These are phyloP conservation scores for Haplosporangium gracile DNA, from an alignment of 192 early-diverging fungal genomes.

Conservation along the genomic window DNA sequence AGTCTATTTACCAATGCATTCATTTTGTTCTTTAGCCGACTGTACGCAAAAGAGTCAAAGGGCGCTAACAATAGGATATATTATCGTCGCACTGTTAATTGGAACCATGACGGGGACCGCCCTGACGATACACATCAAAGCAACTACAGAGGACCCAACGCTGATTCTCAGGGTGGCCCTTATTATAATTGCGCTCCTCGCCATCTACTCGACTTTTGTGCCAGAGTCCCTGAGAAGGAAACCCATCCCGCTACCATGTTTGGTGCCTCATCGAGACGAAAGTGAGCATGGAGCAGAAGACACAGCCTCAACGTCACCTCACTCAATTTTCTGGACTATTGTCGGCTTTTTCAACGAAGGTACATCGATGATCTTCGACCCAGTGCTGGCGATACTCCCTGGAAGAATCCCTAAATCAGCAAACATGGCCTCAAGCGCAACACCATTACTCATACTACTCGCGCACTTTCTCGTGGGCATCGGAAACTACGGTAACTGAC, in stretches of 20 bases:
- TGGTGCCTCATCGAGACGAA: not conserved
- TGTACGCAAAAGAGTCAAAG: conserved; percentile 1
- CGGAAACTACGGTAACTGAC: not conserved
- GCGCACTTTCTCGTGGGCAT: not conserved
- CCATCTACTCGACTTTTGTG: not conserved
- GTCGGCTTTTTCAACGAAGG: not conserved
- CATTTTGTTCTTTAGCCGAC: conserved; percentile 6
- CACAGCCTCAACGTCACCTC: not conserved
- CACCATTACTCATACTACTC: not conserved
- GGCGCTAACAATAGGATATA: conserved; percentile 15
- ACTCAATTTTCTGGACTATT: not conserved
- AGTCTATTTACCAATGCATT: not conserved
- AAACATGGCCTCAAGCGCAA: not conserved
- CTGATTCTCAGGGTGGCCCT: not conserved
- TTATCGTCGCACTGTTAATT: not conserved
- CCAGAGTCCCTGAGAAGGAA: conserved; percentile 22
- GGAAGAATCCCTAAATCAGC: not conserved
- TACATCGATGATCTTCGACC: not conserved
- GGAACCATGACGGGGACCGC: conserved; percentile 6
- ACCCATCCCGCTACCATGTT: not conserved
- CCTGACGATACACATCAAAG: not conserved
- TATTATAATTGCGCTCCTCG: not conserved
- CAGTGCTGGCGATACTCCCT: not conserved
- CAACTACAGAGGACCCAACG: not conserved
- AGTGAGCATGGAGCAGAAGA: not conserved